phyloP scores from a whole-genome alignment of 1,284 basidiomycete species.

The Marasmius oreades region DNA sequence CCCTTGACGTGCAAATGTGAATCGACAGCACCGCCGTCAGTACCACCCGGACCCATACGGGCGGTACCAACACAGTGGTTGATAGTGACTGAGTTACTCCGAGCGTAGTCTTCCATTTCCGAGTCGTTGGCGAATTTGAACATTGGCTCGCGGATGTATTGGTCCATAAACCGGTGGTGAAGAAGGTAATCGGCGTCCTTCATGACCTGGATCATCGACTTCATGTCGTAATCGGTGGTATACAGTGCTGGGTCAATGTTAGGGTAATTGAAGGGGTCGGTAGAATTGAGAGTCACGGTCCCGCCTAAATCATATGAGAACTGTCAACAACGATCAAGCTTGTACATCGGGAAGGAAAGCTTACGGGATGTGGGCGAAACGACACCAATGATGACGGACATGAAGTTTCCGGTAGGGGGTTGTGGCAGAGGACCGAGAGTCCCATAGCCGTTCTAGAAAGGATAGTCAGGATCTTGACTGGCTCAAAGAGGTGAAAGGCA shows the following conservation, averaged over 20 bases:
- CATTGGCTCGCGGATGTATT: constrained; percentile 14
- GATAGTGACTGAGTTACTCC: constrained; percentile 12
- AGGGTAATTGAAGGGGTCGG: constrained; percentile 1
- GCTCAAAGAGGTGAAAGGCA: background rate
- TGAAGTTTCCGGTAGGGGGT: constrained; percentile 1
- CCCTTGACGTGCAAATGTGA: constrained; percentile 19
- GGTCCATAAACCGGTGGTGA: constrained; percentile 15
- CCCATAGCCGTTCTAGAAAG: background rate
- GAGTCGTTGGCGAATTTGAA: constrained; percentile 11
- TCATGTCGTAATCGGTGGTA: constrained; percentile 1
- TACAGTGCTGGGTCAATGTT: background rate
- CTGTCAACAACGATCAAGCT: background rate
- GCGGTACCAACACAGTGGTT: constrained; percentile 15
- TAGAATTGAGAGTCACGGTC: background rate
- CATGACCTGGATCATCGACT: constrained; percentile 15
- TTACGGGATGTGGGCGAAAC: constrained; percentile 5
- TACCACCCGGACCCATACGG: constrained; percentile 13
- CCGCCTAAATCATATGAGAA: background rate
- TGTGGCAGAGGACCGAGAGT: background rate
- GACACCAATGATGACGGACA: background rate
- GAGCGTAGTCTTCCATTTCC: constrained; percentile 11
- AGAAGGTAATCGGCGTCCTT: constrained; percentile 15
- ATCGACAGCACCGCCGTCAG: constrained; percentile 15
- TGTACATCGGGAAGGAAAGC: background rate
- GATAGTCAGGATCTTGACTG: background rate